A percentile compares a stretch with the other conserved stretches of the same genome.
phyloP scores from a whole-genome alignment of 805 yeast species.

The Pichia deserticola region DNA sequence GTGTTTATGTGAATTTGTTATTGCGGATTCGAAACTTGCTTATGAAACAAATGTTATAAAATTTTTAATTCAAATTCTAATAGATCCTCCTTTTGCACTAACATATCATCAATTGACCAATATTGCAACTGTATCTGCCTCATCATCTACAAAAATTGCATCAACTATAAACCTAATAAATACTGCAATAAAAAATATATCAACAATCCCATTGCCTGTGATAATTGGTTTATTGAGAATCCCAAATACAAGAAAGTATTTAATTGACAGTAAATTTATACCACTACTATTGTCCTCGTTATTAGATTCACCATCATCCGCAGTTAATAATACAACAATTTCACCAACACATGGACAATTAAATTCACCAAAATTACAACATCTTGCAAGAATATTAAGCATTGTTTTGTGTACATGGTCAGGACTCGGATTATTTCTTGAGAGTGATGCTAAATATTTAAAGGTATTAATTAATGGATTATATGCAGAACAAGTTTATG shows the following conservation, averaged over 20 bases:
- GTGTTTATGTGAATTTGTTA: slow-evolving; percentile 5
- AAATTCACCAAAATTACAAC: slow-evolving; percentile 47
- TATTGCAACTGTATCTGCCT: neutral
- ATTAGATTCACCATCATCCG: slow-evolving; percentile 35
- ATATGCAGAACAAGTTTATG: slow-evolving; percentile 7
- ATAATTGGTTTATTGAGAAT: slow-evolving; percentile 50
- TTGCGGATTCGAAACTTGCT: slow-evolving; percentile 3
- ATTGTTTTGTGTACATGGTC: slow-evolving; percentile 62
- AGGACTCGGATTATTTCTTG: slow-evolving; percentile 63
- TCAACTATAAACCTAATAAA: neutral
- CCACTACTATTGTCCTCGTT: slow-evolving; percentile 60
- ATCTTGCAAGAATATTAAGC: slow-evolving; percentile 51
- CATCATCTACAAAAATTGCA: neutral
- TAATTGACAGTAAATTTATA: slow-evolving; percentile 58
- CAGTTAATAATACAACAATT: neutral
- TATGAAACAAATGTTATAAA: slow-evolving; percentile 5
- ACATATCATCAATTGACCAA: neutral
- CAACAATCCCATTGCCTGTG: slow-evolving; percentile 6
- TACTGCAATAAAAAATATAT: slow-evolving; percentile 1
- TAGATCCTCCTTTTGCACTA: slow-evolving; percentile 11
- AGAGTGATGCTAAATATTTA: slow-evolving; percentile 48
- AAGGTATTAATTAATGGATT: slow-evolving; percentile 55
- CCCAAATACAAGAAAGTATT: slow-evolving; percentile 43
- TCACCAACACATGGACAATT: slow-evolving; percentile 31
- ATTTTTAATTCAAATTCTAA: slow-evolving; percentile 3